Base-by-base conservation (phyloP, 2,329 filamentous ascomycete genomes). In the Fusarium fujikuroi region DNA sequence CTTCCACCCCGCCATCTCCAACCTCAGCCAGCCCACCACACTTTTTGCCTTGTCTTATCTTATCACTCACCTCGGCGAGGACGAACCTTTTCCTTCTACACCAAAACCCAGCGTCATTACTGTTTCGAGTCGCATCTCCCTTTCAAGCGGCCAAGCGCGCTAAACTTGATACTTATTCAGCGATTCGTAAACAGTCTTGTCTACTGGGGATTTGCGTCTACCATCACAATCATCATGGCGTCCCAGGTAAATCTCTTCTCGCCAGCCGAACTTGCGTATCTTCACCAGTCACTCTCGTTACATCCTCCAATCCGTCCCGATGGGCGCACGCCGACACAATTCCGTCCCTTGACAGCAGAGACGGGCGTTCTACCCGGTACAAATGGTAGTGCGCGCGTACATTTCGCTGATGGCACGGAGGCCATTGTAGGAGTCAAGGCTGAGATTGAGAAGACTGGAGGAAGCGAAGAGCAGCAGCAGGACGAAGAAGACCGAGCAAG, bases 381-480 rank as follows among this genome's bases (percentile, higher is more conserved):
- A 21, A 97, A 98, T 79, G 96, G 96, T 69, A 97, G 93, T 82
- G 95, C 96, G 67, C 91, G 97, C 39, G 92, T 99, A 52, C 97
- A 95, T 75, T 97, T 98, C 80, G 91, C 95, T 7, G 96, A 99
- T 81, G 96, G 96, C 57, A 97, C 95, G 3, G 96, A 99, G 83
- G 96, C 96, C 11, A 92, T 99, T 69, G 96, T 98, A 10, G 96
- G 96, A 50, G 92, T 98, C 69, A 99, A 98, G 84, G 95, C 94
- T 2, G 95, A 98, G 84, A 93, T 98, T 8, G 95, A 97, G 82
- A 92, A 89, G 85, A 94, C 92, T 52, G 75, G 76, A 75, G 43
- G 75, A 70, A 46, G 79, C 70, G 58, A 76, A 75, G 49, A 83
- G 83, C 25, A 85, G 49, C 54, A 85, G 44, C 61, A 85, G 62